These are phyloP conservation scores for Xylaria sp. DNA, from an alignment of 2,329 filamentous ascomycete species.

Conservation along the genomic window DNA sequence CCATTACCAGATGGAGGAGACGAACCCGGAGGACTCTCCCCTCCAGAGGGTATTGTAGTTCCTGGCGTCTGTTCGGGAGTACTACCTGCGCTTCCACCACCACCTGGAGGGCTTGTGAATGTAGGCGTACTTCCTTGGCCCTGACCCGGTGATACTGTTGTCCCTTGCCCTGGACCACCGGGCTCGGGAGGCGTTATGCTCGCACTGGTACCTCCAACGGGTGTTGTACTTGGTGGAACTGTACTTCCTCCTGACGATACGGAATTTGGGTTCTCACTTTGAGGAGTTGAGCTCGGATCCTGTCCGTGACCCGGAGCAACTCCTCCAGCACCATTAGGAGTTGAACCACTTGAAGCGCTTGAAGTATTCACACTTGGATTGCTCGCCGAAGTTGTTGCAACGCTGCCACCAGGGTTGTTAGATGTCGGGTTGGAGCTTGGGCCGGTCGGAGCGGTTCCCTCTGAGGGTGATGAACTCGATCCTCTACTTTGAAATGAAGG, in stretches of 20 bases:
- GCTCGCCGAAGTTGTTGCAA: slow-evolving; percentile 3
- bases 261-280: slow-evolving; percentile 21
- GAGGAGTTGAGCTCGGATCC: slow-evolving; percentile 25
- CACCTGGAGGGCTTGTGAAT: slow-evolving; percentile 17
- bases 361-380: slow-evolving; percentile 18
- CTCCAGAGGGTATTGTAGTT: slow-evolving; percentile 9
- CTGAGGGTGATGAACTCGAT: neutral
- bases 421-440: slow-evolving; percentile 18
- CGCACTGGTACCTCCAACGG: neutral
- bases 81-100: slow-evolving; percentile 13
- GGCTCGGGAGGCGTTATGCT: slow-evolving; percentile 17
- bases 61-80: slow-evolving; percentile 22
- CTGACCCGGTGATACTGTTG: slow-evolving; percentile 27
- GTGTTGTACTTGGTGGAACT: slow-evolving; percentile 6
- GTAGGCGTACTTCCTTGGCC: slow-evolving; percentile 28
- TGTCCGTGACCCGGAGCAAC: slow-evolving; percentile 32
- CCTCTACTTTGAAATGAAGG: slow-evolving; percentile 15
- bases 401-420: slow-evolving; percentile 12
- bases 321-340: slow-evolving; percentile 31
- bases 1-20: slow-evolving; percentile 21
- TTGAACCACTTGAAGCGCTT: slow-evolving; percentile 13
- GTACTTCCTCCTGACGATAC: slow-evolving; percentile 8
- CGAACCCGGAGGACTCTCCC: slow-evolving; percentile 15
- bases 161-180: slow-evolving; percentile 13
- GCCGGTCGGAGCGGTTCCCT: slow-evolving; percentile 5